Evolutionary conservation across 208 protist species (phyloP).

Genomic region (Porcisia hertigi): DNA sequence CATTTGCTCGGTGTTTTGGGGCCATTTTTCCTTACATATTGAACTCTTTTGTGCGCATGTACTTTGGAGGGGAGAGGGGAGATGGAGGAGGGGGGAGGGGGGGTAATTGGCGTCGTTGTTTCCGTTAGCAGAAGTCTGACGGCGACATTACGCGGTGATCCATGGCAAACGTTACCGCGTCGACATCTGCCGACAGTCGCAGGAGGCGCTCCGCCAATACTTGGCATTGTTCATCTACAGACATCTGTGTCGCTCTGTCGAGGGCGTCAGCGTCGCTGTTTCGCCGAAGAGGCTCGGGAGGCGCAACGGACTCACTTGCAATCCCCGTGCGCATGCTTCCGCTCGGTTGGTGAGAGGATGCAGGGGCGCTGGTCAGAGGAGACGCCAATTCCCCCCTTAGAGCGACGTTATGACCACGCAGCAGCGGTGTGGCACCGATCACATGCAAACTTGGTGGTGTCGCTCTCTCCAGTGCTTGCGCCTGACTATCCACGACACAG

Average conservation of each 20-base stretch:
- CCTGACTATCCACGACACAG: neutral
- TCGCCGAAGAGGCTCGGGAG: neutral
- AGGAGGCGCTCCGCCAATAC: constrained; percentile 26
- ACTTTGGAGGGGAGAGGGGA: no score
- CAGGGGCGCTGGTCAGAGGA: neutral
- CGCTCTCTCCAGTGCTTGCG: neutral
- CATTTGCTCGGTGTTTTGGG: no score
- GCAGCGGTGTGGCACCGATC: neutral
- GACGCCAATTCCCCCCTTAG: neutral
- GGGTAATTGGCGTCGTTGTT: neutral
- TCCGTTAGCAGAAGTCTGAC: constrained; percentile 20
- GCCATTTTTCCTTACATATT: no score
- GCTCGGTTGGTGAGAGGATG: neutral
- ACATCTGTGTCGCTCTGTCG: neutral
- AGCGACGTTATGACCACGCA: neutral
- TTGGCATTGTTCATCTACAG: constrained; percentile 6
- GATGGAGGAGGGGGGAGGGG: neutral
- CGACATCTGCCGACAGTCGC: constrained; percentile 16
- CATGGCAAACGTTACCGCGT: constrained; percentile 10
- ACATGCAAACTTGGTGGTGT: constrained; percentile 2
- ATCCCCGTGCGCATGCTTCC: neutral
- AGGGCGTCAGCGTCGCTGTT: neutral
- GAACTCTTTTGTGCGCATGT: no score
- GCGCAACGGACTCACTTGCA: neutral
- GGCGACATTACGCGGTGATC: constrained; percentile 15